These are phyloP conservation scores for Boletales sp. DNA, from an alignment of 768 basidiomycete genomes.

Conservation along the genomic window DNA sequence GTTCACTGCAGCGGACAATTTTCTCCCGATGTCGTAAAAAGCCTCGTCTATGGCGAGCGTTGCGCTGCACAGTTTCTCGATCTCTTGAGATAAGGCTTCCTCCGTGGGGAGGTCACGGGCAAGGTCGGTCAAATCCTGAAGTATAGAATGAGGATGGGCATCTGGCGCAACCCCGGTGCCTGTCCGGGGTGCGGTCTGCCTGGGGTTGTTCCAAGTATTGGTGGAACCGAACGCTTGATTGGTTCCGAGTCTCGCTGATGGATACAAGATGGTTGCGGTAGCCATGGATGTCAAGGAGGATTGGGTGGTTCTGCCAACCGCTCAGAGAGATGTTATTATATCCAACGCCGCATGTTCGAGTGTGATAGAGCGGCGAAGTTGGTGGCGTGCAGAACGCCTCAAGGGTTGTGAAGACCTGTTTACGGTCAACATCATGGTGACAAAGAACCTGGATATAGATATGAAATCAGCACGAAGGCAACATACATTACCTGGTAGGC, in stretches of 20 bases:
- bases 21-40: constrained; percentile 12
- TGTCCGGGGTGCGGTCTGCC: background rate
- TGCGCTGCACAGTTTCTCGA: constrained; percentile 12
- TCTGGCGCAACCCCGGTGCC: background rate
- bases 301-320: background rate
- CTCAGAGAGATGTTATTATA: constrained; percentile 7
- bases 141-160: background rate
- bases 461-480: background rate
- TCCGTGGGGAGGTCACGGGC: constrained; percentile 8
- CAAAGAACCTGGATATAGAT: background rate
- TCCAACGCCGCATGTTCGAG: background rate
- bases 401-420: background rate
- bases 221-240: background rate
- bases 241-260: background rate
- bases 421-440: background rate
- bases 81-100: constrained; percentile 13
- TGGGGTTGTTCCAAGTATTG: background rate
- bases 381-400: too few relatives aligned
- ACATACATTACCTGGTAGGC: too few relatives aligned
- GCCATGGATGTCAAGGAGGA: constrained; percentile 4
- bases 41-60: constrained; percentile 16
- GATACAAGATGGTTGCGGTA: background rate
- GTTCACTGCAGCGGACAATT: constrained; percentile 3
- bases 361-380: background rate
- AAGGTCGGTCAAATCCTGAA: background rate